phyloP scores from a whole-genome alignment of 164 flowering plant genomes.

The Chimonanthus salicifolius region DNA sequence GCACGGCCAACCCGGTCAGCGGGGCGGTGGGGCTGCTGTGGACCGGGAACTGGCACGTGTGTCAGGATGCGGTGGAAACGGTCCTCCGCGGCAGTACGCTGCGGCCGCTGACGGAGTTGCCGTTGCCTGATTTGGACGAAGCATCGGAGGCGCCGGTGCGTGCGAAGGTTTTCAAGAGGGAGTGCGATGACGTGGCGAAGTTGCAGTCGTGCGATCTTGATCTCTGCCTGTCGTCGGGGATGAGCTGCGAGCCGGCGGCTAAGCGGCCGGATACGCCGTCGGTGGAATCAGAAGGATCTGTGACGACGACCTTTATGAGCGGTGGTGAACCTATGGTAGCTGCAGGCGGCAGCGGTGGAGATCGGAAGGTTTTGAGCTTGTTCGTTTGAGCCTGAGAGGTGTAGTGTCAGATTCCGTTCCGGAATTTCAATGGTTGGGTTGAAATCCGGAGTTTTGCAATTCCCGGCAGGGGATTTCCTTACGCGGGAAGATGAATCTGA shows the following conservation, averaged over 20 bases:
- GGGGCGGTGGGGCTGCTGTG: slow-evolving; percentile 62
- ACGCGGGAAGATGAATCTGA: no score
- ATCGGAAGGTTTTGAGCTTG: background rate
- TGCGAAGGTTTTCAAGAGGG: background rate
- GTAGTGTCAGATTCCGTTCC: background rate
- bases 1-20: slow-evolving; percentile 55
- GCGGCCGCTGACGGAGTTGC: slow-evolving; percentile 38
- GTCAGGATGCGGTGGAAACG: slow-evolving; percentile 58
- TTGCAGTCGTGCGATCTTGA: background rate
- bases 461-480: background rate
- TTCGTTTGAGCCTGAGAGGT: background rate
- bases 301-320: no score
- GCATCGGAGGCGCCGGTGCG: slow-evolving; percentile 25
- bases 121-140: slow-evolving; percentile 42
- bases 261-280: background rate
- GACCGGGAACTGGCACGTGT: slow-evolving; percentile 62
- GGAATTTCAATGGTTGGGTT: background rate
- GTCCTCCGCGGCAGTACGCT: slow-evolving; percentile 54
- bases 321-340: no score
- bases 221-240: background rate
- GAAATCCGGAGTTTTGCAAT: background rate
- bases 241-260: background rate
- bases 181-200: background rate
- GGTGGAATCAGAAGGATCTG: background rate
- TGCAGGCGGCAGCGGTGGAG: background rate